phyloP scores from a whole-genome alignment of 352 stramenopile genomes.

The Pythium brassicae region DNA sequence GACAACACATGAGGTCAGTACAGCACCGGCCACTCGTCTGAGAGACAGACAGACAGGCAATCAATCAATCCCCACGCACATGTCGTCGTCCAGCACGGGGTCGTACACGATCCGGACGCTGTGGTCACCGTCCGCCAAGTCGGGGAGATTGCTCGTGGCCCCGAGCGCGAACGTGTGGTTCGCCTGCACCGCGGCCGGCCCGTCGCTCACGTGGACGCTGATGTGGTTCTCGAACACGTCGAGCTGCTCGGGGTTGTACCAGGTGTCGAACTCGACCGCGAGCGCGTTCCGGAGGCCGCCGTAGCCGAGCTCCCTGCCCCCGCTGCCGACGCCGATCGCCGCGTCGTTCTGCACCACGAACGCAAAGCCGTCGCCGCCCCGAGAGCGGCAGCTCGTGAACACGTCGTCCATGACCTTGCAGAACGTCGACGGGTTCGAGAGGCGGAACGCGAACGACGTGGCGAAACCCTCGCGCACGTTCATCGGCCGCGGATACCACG shows the following conservation, averaged over 20 bases:
- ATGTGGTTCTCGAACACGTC: constrained; percentile 93
- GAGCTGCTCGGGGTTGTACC: constrained; percentile 84
- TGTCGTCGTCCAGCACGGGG: constrained; percentile 57
- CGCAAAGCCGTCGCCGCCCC: constrained; percentile 71
- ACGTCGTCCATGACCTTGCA: constrained; percentile 88
- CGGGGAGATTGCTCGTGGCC: constrained; percentile 58
- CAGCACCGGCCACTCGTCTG: not conserved
- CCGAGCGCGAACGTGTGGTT: constrained; percentile 80
- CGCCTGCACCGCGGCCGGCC: constrained; percentile 28
- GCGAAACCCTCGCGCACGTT: constrained; percentile 90
- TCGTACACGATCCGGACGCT: constrained; percentile 72
- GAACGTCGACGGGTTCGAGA: constrained; percentile 80
- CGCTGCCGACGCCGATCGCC: constrained; percentile 52
- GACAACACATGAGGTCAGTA: not conserved
- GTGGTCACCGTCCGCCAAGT: constrained; percentile 77
- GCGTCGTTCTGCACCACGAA: constrained; percentile 85
- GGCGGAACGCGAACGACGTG: constrained; percentile 79
- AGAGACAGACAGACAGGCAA: not conserved
- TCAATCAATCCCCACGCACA: constrained; percentile 23
- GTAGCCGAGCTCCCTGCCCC: constrained; percentile 83
- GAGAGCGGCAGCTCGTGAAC: constrained; percentile 76
- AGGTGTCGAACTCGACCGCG: constrained; percentile 92
- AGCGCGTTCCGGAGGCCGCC: constrained; percentile 81
- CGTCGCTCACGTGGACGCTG: constrained; percentile 69
- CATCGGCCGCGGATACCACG: constrained; percentile 88